Evolutionary conservation across 2,329 filamentous ascomycete species (phyloP), one percentile per base, ranked within the genome.

Genomic region (Pyrenophora teres): DNA sequence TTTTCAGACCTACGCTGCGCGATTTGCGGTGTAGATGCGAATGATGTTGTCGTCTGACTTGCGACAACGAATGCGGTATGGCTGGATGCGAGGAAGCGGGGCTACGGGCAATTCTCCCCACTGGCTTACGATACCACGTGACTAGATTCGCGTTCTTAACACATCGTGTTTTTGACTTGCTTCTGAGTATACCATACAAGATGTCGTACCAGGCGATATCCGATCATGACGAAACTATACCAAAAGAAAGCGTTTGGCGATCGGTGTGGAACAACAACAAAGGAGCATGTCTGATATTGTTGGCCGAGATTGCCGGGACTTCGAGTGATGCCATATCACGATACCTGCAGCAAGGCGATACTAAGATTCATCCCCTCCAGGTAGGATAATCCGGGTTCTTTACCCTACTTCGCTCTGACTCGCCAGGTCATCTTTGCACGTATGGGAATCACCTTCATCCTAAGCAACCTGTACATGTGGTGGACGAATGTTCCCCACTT

Each of bases 391-490:
- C n/a, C 13, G 15, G 21, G 12, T 25, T 4, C 23, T 15, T 15
- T 6, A 25, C 4, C 23, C 6, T 25, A 9, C 8, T 15, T 2
- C 27, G 13, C 33, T 47, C 40, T 40, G 52, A 40, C 36, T 37
- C 19, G 16, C 15, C 44, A 81, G 75, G 85, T 95, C 57, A 81
- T 95, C n/a, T 90, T 94, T 64, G 82, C 83, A 6, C 83, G 91
- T 46, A 91, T 93, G 84, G 78, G 78, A 48, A 80, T 92, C 52
- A 94, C 91, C 0, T 77, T 83, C 3, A 37, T 87, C 4, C 78
- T 85, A 43, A 86, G 86, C 54, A 82, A 80, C 40, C 50, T 79
- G 2, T 94, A 91, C 72, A 91, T 93, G 84, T 87, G 83, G 79
- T 85, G 80, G 65, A 83, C 76, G 38, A 77, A 80, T 6, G 52